Percentiles rank a stretch among this genome's conserved stretches.
These are phyloP conservation scores for Penicillium arizonense DNA, from an alignment of 495 filamentous ascomycete genomes.

Conservation along the genomic window DNA sequence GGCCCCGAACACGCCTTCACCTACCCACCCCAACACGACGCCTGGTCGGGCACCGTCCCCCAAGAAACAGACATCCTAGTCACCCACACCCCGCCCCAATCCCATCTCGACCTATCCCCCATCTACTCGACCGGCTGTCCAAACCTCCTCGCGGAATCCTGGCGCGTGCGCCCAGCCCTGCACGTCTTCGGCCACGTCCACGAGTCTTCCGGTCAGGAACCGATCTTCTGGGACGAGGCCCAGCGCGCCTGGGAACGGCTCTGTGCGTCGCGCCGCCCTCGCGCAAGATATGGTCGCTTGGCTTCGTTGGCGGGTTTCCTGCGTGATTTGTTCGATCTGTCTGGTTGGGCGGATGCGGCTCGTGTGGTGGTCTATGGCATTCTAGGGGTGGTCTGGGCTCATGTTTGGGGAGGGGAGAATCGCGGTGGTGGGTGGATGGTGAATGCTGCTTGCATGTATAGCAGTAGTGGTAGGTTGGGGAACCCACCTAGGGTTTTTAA, in stretches of 20 bases:
- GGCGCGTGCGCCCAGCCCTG: constrained; percentile 72
- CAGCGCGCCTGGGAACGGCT: constrained; percentile 70
- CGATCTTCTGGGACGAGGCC: constrained; percentile 75
- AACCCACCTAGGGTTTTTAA: constrained; percentile 63
- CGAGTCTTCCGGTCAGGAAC: constrained; percentile 58
- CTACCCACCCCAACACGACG: constrained; percentile 57
- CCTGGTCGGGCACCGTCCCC: constrained; percentile 68
- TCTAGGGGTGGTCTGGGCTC: constrained; percentile 66
- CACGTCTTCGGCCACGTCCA: constrained; percentile 94
- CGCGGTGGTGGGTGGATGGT: constrained; percentile 59
- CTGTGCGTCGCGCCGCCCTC: constrained; percentile 33
- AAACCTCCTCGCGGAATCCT: constrained; percentile 69
- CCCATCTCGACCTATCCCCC: constrained; percentile 70
- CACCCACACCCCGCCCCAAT: constrained; percentile 71
- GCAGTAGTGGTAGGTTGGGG: constrained; percentile 60
- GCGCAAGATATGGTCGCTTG: constrained; percentile 24
- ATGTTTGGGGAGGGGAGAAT: constrained; percentile 64
- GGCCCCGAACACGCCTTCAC: constrained; percentile 66
- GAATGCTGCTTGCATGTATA: constrained; percentile 74
- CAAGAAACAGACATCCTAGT: constrained; percentile 75
- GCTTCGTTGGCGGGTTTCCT: constrained; percentile 40
- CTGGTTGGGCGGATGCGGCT: constrained; percentile 61
- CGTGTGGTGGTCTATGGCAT: constrained; percentile 62
- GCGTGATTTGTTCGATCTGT: constrained; percentile 50
- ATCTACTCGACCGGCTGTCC: constrained; percentile 67